A percentile compares a stretch with the other conserved stretches of the same genome.
Evolutionary conservation across 108 stramenopile species (phyloP).

Genomic region (Chaetoceros muelleri): DNA sequence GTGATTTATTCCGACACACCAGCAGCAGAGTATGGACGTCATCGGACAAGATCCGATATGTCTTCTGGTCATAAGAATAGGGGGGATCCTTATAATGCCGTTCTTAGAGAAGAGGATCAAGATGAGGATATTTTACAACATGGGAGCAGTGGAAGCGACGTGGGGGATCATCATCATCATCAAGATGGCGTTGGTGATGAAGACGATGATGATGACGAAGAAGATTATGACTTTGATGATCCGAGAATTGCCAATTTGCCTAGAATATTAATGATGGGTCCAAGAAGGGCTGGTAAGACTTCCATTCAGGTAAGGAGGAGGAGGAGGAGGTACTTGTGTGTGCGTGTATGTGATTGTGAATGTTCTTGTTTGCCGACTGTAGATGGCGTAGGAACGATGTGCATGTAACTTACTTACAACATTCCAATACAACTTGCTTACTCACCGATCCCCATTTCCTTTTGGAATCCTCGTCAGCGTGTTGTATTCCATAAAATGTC

Average conservation of each 20-base stretch:
- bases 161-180: too few species aligned
- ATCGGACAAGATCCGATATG: too few species aligned
- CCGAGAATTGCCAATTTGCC: conserved; percentile 75
- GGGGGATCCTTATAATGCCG: too few species aligned
- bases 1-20: too few species aligned
- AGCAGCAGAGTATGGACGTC: too few species aligned
- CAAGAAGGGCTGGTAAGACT: conserved; percentile 84
- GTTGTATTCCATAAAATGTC: conserved; percentile 99
- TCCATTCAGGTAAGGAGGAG: conserved; percentile 63
- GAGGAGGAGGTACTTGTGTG: neutral
- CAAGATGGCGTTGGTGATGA: neutral
- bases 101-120: too few species aligned
- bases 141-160: too few species aligned
- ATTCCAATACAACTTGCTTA: too few species aligned
- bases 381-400: neutral
- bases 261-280: conserved; percentile 92
- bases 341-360: neutral
- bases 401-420: conserved; percentile 23
- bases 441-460: neutral
- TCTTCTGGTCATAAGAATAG: too few species aligned
- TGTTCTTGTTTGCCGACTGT: neutral
- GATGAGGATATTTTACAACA: too few species aligned
- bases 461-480: conserved; percentile 27
- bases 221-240: conserved; percentile 64
- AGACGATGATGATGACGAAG: conserved; percentile 1